These are phyloP conservation scores for Penicillium goetzii DNA, from an alignment of 495 filamentous ascomycete species.

Conservation along the genomic window DNA sequence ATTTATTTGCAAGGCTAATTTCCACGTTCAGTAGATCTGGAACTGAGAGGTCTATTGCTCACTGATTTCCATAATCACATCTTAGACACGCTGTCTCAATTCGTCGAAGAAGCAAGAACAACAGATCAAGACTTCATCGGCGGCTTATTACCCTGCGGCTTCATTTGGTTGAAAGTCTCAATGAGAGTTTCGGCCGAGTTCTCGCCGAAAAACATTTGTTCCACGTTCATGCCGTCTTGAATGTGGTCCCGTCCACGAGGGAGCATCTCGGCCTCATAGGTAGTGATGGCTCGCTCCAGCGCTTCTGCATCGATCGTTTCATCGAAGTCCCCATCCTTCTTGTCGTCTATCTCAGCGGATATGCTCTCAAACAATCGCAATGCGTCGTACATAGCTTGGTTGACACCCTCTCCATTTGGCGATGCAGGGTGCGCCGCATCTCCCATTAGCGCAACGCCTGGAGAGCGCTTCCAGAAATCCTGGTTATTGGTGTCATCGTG, in stretches of 20 bases:
- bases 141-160: not conserved
- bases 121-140: not conserved
- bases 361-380: constrained; percentile 23
- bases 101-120: not conserved
- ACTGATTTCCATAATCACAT: not conserved
- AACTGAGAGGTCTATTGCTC: not conserved
- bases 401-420: constrained; percentile 24
- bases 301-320: constrained; percentile 3
- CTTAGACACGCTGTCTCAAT: not conserved
- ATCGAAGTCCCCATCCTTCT: not conserved
- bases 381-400: constrained; percentile 25
- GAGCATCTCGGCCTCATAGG: constrained; percentile 27
- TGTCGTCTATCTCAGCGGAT: not conserved
- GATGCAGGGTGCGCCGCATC: constrained; percentile 22
- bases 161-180: constrained; percentile 9
- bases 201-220: constrained; percentile 19
- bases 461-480: constrained; percentile 13
- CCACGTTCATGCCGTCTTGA: constrained; percentile 15
- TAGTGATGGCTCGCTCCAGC: constrained; percentile 20
- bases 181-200: constrained; percentile 21
- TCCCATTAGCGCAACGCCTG: constrained; percentile 16
- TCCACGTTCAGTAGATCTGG: not conserved
- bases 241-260: constrained; percentile 21
- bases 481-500: not conserved
- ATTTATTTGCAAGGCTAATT: not conserved